These are phyloP conservation scores for Ilex asprella DNA, from an alignment of 257 asterid genomes.

Conservation along the genomic window DNA sequence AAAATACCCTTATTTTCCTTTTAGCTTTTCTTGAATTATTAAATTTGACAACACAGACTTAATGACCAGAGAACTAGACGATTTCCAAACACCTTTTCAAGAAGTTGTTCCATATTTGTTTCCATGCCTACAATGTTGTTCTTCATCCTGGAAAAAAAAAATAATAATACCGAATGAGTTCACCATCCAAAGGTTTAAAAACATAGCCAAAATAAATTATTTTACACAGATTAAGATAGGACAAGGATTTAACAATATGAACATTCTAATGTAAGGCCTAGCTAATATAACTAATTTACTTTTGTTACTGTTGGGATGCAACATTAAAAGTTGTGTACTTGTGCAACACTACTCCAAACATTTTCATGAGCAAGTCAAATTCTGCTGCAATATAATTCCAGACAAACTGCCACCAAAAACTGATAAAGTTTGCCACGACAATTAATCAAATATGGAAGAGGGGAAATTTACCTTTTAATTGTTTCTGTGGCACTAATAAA, in stretches of 20 bases:
- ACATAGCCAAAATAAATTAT: neutral
- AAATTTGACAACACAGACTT: too few relatives aligned
- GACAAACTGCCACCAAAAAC: neutral
- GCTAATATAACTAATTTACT: neutral
- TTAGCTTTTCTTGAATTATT: too few relatives aligned
- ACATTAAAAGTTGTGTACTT: too few relatives aligned
- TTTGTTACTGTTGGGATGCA: neutral
- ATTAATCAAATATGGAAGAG: conserved; percentile 3
- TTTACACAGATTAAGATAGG: neutral
- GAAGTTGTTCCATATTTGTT: conserved; percentile 96
- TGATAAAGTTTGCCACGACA: conserved; percentile 4
- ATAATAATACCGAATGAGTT: neutral
- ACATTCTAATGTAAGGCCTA: neutral
- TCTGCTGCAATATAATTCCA: too few relatives aligned
- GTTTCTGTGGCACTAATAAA: conserved; percentile 97
- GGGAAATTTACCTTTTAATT: conserved; percentile 64
- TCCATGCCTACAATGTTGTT: conserved; percentile 96
- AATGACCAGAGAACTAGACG: neutral
- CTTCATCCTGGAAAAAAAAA: conserved; percentile 67
- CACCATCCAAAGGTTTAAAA: conserved; percentile 1
- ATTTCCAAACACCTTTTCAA: conserved; percentile 75
- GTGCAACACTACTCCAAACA: too few relatives aligned
- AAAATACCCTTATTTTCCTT: neutral
- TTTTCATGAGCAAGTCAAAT: too few relatives aligned
- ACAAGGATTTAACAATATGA: neutral